Evolutionary conservation across 345 rosid genomes (phyloP).

Genomic region (Gossypium arboreum): DNA sequence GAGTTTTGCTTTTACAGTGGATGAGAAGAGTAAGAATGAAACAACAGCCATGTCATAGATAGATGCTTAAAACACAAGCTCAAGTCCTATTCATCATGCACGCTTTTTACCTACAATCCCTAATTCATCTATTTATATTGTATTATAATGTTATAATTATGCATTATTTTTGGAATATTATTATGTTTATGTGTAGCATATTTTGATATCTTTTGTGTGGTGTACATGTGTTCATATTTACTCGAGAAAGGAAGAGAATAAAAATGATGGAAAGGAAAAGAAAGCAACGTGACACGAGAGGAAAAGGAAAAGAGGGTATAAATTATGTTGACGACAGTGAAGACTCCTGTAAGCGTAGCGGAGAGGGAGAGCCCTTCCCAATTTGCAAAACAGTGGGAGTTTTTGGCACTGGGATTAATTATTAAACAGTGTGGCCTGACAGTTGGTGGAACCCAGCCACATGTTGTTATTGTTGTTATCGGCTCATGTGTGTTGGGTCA

Average conservation of each 20-base stretch:
- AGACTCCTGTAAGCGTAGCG: not conserved
- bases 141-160: not conserved
- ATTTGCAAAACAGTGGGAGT: not conserved
- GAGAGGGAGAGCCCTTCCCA: not conserved
- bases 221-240: too few relatives aligned
- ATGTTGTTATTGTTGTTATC: slow-evolving; percentile 1
- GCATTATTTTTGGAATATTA: not conserved
- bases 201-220: not conserved
- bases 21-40: slow-evolving; percentile 7
- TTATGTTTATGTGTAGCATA: not conserved
- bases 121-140: not conserved
- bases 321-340: not conserved
- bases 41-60: not conserved
- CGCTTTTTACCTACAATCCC: not conserved
- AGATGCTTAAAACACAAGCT: not conserved
- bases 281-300: not conserved
- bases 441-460: slow-evolving; percentile 20
- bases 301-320: not conserved
- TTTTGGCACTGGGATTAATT: not conserved
- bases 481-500: slow-evolving; percentile 4
- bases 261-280: slow-evolving; percentile 6
- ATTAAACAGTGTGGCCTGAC: not conserved
- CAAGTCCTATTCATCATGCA: not conserved
- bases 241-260: not conserved
- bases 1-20: not conserved